These are phyloP conservation scores for Neoboletus subvelutipes DNA, from an alignment of 768 basidiomycete species.

Conservation along the genomic window DNA sequence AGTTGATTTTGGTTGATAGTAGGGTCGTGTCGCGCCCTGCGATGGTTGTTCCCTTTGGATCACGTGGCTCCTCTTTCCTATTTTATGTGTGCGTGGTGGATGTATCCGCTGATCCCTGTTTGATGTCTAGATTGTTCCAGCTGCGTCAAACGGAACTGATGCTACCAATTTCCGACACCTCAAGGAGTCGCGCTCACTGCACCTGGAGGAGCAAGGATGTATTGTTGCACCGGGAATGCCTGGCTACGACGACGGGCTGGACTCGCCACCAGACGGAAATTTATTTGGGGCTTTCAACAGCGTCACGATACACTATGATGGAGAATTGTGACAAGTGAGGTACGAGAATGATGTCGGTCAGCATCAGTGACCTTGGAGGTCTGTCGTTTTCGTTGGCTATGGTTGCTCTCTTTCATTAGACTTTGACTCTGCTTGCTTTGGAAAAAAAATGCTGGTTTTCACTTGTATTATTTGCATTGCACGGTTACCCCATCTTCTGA, in stretches of 20 bases:
- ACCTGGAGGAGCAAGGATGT: slow-evolving; percentile 70
- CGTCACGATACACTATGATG: slow-evolving; percentile 84
- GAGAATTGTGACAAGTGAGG: slow-evolving; percentile 16
- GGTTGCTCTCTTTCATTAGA: slow-evolving; percentile 21
- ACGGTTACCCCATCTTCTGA: slow-evolving; percentile 21
- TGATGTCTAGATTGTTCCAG: slow-evolving; percentile 70
- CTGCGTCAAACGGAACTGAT: slow-evolving; percentile 70
- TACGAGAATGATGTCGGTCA: neutral
- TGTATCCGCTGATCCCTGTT: slow-evolving; percentile 25
- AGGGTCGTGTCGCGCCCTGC: neutral
- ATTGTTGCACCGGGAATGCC: slow-evolving; percentile 39
- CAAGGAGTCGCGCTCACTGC: slow-evolving; percentile 88
- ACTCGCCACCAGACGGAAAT: slow-evolving; percentile 51
- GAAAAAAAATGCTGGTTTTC: slow-evolving; percentile 22
- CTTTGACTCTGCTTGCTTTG: slow-evolving; percentile 21
- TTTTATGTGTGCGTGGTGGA: slow-evolving; percentile 19
- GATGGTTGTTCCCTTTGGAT: neutral
- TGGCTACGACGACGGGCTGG: slow-evolving; percentile 45
- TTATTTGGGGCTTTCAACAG: slow-evolving; percentile 87
- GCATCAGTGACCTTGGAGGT: slow-evolving; percentile 4
- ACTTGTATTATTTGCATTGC: slow-evolving; percentile 37
- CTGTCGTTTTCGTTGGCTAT: slow-evolving; percentile 15
- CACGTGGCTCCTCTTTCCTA: slow-evolving; percentile 13
- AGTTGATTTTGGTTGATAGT: neutral
- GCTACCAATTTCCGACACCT: slow-evolving; percentile 88